A percentile compares a stretch with the other conserved stretches of the same genome.
Evolutionary conservation across 78 protist species (phyloP).

Genomic region (Trichosphaerium sp.): DNA sequence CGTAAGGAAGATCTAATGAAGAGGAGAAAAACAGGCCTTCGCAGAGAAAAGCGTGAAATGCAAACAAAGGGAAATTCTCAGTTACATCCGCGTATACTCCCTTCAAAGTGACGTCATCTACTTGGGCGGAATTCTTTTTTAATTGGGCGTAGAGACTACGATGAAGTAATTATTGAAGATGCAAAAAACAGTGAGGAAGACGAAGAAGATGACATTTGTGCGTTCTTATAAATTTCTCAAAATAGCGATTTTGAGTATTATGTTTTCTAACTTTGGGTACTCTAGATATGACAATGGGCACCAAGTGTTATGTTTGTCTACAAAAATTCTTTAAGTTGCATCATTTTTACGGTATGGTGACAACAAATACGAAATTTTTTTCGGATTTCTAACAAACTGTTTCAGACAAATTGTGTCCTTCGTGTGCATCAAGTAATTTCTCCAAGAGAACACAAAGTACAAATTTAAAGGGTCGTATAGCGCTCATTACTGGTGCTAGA

Average conservation of each 20-base stretch:
- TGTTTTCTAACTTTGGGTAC: no score
- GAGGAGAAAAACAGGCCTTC: no score
- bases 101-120: no score
- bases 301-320: conserved; percentile 8
- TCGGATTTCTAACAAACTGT: no score
- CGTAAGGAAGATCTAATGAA: no score
- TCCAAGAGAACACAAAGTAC: conserved; percentile 6
- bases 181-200: background rate
- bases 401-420: conserved; percentile 38
- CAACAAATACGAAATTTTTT: no score
- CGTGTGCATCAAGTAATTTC: conserved; percentile 50
- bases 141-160: background rate
- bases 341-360: conserved; percentile 8
- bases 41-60: no score
- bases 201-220: background rate
- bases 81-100: no score
- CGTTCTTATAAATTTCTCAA: no score
- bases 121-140: no score
- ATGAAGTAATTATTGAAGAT: background rate
- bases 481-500: conserved; percentile 64
- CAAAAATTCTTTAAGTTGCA: background rate
- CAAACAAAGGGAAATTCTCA: no score
- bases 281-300: background rate
- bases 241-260: no score
- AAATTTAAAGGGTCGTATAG: conserved; percentile 19